Conservation (phyloP, 306 rosid genomes). For the Lagenaria siceraria region DNA sequence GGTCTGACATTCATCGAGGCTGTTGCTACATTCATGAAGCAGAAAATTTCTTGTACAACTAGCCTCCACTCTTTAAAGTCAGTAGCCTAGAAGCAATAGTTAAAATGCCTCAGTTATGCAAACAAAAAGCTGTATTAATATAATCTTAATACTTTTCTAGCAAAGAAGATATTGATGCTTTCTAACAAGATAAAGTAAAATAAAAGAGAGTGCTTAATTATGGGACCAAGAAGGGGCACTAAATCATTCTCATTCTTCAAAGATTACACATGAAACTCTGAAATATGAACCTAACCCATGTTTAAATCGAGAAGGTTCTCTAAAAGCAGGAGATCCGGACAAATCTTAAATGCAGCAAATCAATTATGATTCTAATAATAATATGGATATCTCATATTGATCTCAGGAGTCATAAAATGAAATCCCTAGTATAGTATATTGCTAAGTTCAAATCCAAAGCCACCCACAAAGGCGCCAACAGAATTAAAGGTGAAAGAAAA, state of each 20-base stretch:
- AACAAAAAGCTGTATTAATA: neutral
- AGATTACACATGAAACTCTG: neutral
- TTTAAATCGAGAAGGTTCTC: neutral
- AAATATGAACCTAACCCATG: neutral
- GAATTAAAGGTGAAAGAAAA: neutral
- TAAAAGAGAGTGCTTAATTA: neutral
- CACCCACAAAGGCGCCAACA: neutral
- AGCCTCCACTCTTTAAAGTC: constrained; percentile 90
- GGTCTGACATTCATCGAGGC: constrained; percentile 61
- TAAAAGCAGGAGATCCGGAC: neutral
- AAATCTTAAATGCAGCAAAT: neutral
- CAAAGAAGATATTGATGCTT: neutral
- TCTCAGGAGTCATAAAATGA: neutral
- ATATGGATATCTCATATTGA: neutral
- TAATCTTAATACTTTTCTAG: neutral
- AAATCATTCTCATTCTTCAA: neutral
- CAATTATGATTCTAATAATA: neutral
- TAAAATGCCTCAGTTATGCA: constrained; percentile 11
- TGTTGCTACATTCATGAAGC: constrained; percentile 61
- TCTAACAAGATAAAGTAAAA: neutral
- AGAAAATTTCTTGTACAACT: constrained; percentile 88
- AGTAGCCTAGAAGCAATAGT: constrained; percentile 52
- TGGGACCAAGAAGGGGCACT: neutral
- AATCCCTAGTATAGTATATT: neutral
- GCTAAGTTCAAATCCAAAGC: neutral